Evolutionary conservation across 1,284 basidiomycete genomes (phyloP), one percentile per base, ranked within the genome.

Genomic region (Rhizoctonia solani): DNA sequence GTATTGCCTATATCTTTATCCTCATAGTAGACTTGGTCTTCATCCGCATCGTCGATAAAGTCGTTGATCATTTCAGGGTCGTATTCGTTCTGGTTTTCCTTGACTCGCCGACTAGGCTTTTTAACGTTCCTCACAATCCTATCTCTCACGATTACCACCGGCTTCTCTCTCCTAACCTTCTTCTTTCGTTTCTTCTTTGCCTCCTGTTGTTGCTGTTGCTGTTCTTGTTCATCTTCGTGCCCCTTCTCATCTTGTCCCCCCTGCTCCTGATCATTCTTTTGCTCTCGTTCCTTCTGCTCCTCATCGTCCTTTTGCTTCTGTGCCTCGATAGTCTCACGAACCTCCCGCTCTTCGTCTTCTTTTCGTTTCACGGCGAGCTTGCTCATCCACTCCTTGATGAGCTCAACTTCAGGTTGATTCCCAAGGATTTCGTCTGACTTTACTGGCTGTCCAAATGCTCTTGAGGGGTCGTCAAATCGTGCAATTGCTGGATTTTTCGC

Each of bases 351-450:
- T 14, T 69, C 58, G 19, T 56, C 69, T 54, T 30, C 56, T 42
- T 66, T 66, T 66, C 13, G 85, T 78, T 19, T 84, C 4, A 96
- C 76, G 65, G 86, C 85, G 8, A 90, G 80, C 16, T 88, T 85
- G 29, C 78, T 77, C 56, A 97, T 81, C 95, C 95, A 98, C 66
- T 91, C 86, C 37, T 88, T 85, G 44, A 97, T 81, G 76, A 90
- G 93, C 16, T 81, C 74, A 0, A 93, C 87, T 67, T 87, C 85
- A 3, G 78, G 74, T 74, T 92, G 87, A 75, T 96, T 97, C 8
- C 92, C 92, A 0, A 98, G 80, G 0, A 96, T 87, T 72, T 95
- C 84, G 14, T 83, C 79, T 0, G 93, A 90, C 37, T 79, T 77
- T 58, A 80, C 82, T 6, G 95, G 95, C 6, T 42, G 52, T 16